Conservation (phyloP, 139 green algal genomes). For the Micractinium conductrix region DNA sequence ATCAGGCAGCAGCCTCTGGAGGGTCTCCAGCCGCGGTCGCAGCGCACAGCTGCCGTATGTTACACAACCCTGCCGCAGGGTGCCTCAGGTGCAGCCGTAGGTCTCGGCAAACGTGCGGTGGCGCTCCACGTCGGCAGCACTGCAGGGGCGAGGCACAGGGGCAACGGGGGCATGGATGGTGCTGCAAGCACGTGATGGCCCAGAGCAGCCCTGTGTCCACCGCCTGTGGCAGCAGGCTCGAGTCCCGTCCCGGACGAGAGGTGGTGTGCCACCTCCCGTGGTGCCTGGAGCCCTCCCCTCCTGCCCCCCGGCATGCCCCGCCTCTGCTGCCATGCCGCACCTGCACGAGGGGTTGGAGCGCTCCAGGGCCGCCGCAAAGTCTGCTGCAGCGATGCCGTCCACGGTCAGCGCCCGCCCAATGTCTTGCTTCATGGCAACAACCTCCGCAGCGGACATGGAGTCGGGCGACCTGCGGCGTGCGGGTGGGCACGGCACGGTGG, state of each 20-base stretch:
- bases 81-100: conserved; percentile 71
- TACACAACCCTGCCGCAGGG: too few relatives aligned
- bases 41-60: too few relatives aligned
- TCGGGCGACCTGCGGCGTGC: not conserved
- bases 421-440: not conserved
- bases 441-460: not conserved
- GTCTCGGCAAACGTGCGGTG: conserved; percentile 82
- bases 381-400: conserved; percentile 10
- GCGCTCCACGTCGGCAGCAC: conserved; percentile 76
- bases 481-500: not conserved
- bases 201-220: too few relatives aligned
- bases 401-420: conserved; percentile 60
- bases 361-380: conserved; percentile 71
- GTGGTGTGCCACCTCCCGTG: too few relatives aligned
- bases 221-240: too few relatives aligned
- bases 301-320: not conserved
- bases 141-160: too few relatives aligned
- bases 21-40: too few relatives aligned
- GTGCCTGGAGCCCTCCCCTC: too few relatives aligned
- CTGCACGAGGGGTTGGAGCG: conserved; percentile 87
- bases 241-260: too few relatives aligned
- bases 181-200: too few relatives aligned
- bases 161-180: too few relatives aligned
- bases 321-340: not conserved
- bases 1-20: too few relatives aligned